Percentiles rank a stretch among this genome's conserved stretches.
Evolutionary conservation across 2,329 filamentous ascomycete species (phyloP).

Genomic region (Cladophialophora psammophila): DNA sequence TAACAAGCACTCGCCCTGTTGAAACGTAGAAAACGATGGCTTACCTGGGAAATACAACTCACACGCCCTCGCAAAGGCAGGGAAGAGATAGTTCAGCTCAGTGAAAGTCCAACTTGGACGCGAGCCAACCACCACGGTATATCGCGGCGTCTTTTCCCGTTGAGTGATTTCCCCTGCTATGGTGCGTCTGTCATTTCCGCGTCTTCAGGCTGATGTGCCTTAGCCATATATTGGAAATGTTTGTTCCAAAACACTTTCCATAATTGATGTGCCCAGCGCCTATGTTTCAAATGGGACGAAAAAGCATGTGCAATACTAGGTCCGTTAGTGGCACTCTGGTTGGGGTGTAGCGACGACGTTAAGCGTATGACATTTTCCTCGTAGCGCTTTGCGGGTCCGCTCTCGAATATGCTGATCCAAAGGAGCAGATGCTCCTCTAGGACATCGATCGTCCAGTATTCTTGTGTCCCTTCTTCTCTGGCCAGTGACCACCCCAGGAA

Average conservation of each 20-base stretch:
- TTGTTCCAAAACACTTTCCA: slow-evolving; percentile 11
- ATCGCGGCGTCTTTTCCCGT: not conserved
- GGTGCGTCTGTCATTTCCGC: not conserved
- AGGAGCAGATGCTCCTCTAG: slow-evolving; percentile 24
- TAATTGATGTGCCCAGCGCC: slow-evolving; percentile 11
- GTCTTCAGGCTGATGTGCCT: not conserved
- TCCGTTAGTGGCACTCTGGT: slow-evolving; percentile 1
- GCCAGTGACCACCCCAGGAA: slow-evolving; percentile 28
- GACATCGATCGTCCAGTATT: slow-evolving; percentile 24
- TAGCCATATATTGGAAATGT: slow-evolving; percentile 4
- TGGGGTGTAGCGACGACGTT: not conserved
- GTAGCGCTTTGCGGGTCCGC: slow-evolving; percentile 6
- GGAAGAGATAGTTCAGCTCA: not conserved
- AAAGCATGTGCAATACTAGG: slow-evolving; percentile 2
- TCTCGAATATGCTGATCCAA: slow-evolving; percentile 28
- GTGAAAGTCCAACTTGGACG: not conserved
- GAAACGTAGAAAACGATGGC: not conserved
- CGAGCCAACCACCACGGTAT: not conserved
- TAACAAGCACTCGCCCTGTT: not conserved
- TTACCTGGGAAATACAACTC: not conserved
- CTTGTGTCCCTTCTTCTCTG: slow-evolving; percentile 6
- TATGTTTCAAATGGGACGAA: slow-evolving; percentile 9
- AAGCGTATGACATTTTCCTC: slow-evolving; percentile 9
- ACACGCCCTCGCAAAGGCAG: not conserved
- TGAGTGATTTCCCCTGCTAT: not conserved